phyloP scores from a whole-genome alignment of 768 basidiomycete species.

The Naganishia vishniacii region DNA sequence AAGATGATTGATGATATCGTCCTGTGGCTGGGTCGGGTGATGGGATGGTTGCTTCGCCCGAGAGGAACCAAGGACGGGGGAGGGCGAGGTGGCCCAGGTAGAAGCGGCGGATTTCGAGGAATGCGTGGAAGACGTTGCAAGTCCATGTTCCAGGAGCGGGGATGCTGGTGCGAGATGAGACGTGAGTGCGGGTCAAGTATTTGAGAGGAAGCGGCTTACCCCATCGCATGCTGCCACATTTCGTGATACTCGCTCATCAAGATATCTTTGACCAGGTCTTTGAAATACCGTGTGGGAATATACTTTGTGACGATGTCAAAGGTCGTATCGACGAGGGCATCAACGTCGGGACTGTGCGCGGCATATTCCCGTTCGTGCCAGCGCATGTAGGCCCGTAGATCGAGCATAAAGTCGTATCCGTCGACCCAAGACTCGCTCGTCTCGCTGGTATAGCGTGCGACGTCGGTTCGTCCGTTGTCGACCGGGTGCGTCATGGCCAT shows the following conservation, averaged over 20 bases:
- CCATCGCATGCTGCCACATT: not conserved
- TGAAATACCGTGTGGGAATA: not conserved
- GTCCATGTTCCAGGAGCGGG: not conserved
- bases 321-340: conserved; percentile 9
- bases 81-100: conserved; percentile 62
- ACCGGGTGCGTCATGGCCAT: not conserved
- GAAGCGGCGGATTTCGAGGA: conserved; percentile 65
- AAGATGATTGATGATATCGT: not conserved
- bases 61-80: conserved; percentile 46
- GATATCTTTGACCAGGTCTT: not conserved
- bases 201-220: conserved; percentile 4
- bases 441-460: not conserved
- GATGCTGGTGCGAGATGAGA: not conserved
- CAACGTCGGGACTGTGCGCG: conserved; percentile 5
- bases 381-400: conserved; percentile 20
- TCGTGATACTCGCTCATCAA: conserved; percentile 1
- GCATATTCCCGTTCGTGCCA: conserved; percentile 14
- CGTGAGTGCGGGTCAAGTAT: not conserved
- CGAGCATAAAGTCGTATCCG: conserved; percentile 26
- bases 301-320: not conserved
- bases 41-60: not conserved
- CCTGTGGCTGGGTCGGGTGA: conserved; percentile 5
- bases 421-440: conserved; percentile 1
- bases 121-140: conserved; percentile 37
- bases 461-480: not conserved